Evolutionary conservation across 1,284 basidiomycete species (phyloP).

Genomic region (Malassezia arunalokei): DNA sequence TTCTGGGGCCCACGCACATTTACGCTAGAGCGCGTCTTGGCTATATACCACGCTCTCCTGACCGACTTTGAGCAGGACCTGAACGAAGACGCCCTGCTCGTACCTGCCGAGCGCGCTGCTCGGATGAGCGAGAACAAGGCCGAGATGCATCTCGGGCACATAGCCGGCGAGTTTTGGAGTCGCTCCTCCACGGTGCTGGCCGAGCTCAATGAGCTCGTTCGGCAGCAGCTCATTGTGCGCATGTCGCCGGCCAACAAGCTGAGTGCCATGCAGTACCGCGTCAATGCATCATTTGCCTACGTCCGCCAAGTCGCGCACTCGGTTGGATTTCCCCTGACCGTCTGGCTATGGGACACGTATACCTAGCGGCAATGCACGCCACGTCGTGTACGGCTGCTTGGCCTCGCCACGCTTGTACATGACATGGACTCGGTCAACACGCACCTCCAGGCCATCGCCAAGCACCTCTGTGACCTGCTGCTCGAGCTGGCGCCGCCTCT

Average conservation of each 20-base stretch:
- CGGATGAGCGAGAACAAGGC: conserved; percentile 1
- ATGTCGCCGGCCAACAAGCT: conserved; percentile 15
- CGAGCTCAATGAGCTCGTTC: conserved; percentile 14
- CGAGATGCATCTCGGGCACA: conserved; percentile 10
- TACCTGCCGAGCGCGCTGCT: conserved; percentile 8
- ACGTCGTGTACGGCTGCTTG: conserved; percentile 9
- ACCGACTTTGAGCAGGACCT: conserved; percentile 52
- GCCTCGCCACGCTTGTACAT: conserved; percentile 11
- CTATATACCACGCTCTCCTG: conserved; percentile 67
- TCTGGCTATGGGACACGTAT: conserved; percentile 11
- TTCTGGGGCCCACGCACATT: conserved; percentile 70
- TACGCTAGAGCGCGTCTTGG: conserved; percentile 66
- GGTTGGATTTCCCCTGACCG: conserved; percentile 13
- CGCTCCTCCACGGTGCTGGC: conserved; percentile 9
- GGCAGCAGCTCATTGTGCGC: conserved; percentile 10
- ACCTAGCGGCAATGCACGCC: conserved; percentile 2
- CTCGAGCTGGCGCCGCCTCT: background rate
- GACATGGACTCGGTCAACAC: background rate
- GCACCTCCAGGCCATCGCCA: background rate
- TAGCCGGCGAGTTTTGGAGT: conserved; percentile 18
- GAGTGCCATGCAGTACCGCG: conserved; percentile 14
- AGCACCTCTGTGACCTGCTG: too few species aligned
- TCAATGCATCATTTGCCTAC: conserved; percentile 9
- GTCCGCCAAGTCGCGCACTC: conserved; percentile 4
- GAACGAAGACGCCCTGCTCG: conserved; percentile 14